A percentile compares a stretch with the other conserved stretches of the same genome.
phyloP scores from a whole-genome alignment of 1,139 yeast species.

The Debaryomyces sp. region DNA sequence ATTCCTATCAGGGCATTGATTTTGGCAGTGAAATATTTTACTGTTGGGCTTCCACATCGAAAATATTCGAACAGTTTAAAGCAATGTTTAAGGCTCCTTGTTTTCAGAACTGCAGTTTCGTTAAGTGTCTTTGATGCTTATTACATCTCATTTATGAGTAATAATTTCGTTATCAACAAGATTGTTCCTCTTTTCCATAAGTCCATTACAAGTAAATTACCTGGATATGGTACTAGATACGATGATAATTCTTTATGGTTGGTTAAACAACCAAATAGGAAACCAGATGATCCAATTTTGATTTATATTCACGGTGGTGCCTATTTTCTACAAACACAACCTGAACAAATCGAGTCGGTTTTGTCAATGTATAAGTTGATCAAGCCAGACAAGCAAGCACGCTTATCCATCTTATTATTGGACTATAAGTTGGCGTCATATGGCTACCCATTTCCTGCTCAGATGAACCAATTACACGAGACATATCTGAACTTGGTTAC shows the following conservation, averaged over 20 bases:
- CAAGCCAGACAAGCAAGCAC: conserved; percentile 26
- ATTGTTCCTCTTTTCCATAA: conserved; percentile 2
- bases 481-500: conserved; percentile 31
- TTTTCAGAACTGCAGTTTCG: conserved; percentile 8
- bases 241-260: conserved; percentile 43
- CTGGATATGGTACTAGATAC: conserved; percentile 37
- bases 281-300: conserved; percentile 38
- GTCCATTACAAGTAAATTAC: conserved; percentile 13
- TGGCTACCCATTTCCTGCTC: conserved; percentile 39
- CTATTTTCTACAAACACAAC: conserved; percentile 37
- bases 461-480: conserved; percentile 34
- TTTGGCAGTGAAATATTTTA: conserved; percentile 7
- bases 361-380: conserved; percentile 33
- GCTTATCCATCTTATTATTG: conserved; percentile 34
- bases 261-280: conserved; percentile 30
- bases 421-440: conserved; percentile 42
- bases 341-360: conserved; percentile 35
- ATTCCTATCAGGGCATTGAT: conserved; percentile 10
- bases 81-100: conserved; percentile 5
- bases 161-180: conserved; percentile 1
- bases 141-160: conserved; percentile 6
- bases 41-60: conserved; percentile 9
- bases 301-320: conserved; percentile 50
- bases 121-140: conserved; percentile 8
- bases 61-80: conserved; percentile 9